Evolutionary conservation across 140 eudicot genomes (phyloP), one percentile per base, ranked within the genome.

Genomic region (Cichorium intybus): DNA sequence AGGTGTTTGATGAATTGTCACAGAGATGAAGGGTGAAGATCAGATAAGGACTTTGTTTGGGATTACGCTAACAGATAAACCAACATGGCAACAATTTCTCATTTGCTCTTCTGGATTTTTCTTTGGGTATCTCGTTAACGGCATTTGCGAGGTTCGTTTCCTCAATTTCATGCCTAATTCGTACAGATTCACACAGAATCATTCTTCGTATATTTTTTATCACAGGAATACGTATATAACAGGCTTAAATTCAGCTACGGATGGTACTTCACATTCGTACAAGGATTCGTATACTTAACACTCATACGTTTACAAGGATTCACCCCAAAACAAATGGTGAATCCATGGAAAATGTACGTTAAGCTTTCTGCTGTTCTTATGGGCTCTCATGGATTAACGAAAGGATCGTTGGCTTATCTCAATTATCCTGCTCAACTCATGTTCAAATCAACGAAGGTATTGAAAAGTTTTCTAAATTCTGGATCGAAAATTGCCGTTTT

Each of bases 391-490:
- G 99, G 99, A 50, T 85, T 93, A 24, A 93, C 99, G 33, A 93
- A 93, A 65, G 99, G 99, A 2, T 88, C 99, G 0, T 67, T 93
- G 64, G 99, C 97, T 26, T 93, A 69, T 70, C 95, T 93, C 21
- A 93, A 93, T 54, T 93, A 93, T 68, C 99, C 99, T 2, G 97
- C 97, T 4, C 97, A 88, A 45, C 83, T 93, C 50, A 93, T 93
- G 99, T 93, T 93, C 78, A 93, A 93, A 61, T 93, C 99, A 29
- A 93, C 97, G n/a, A 93, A 93, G 99, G 99, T 69, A 47, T 37
- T 16, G 33, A 6, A 34, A 22, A 23, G 18, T 3, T 49, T 26
- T 16, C 24, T 14, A 14, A 12, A 9, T 15, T 61, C 60, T 24
- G 26, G 37, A 20, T 28, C 26, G 52, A 71, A 65, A 29, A 16